Evolutionary conservation across 1,284 basidiomycete genomes (phyloP), one percentile per base, ranked within the genome.

Genomic region (Mycosarcoma mackinlayi): DNA sequence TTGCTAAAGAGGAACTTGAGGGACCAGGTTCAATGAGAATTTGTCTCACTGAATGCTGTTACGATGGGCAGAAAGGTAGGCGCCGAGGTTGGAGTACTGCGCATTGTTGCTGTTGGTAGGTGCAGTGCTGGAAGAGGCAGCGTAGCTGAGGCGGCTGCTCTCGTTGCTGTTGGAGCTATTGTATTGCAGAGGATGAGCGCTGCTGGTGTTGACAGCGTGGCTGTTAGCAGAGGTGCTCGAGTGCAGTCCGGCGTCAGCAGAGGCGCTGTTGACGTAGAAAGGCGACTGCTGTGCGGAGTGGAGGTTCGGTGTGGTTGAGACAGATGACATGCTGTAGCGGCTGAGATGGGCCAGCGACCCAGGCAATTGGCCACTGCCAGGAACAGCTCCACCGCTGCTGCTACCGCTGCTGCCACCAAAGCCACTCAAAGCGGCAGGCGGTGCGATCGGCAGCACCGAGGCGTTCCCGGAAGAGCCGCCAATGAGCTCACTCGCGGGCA

Each of bases 61-160:
- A 19, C 73, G 66, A 33, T 75, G 70, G 10, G 70, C 66, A 35
- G 65, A 62, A n/a, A 76, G 53, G 47, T 76, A 76, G n/a, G 73
- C 73, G 19, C 71, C 71, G 6, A 76, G 24, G 40, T 39, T 62
- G 37, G 51, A 23, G 27, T 56, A 55, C 9, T 49, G 50, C 9
- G 54, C 38, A 37, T 34, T 40, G 37, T 19, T 21, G 18, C 18
- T 19, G 19, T n/a, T 13, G 37, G 37, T 8, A 38, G n/a, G n/a
- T 6, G 37, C 37, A 6, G 19, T 19, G 13, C 18, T 21, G 6
- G 30, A 38, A 25, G 35, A 46, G 30, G 48, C 30, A 7, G 53
- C 34, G 30, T 53, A 51, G 27, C 62, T 37, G 16, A 59, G 31
- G 16, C 56, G 28, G 47, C 37, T 64, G 30, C 37, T 35, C 19